Conservation (phyloP, 192 early-diverging fungal genomes). For the Backusella circina region DNA sequence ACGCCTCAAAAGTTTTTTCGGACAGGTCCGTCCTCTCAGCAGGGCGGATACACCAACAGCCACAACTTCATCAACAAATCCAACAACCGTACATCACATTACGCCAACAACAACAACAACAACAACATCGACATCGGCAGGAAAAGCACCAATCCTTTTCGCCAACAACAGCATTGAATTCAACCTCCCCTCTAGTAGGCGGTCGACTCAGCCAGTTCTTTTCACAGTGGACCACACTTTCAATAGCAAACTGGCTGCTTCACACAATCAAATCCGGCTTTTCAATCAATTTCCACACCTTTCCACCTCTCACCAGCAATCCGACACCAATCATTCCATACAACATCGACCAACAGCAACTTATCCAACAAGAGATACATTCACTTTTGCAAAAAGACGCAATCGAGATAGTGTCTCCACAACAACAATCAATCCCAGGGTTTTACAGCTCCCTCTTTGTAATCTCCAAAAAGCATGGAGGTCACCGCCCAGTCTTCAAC, state of each 20-base stretch:
- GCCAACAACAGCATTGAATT: background rate
- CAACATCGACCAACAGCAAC: background rate
- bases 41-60: conserved; percentile 13
- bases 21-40: conserved; percentile 15
- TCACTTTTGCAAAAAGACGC: background rate
- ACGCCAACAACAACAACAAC: background rate
- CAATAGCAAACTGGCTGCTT: background rate
- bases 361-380: background rate
- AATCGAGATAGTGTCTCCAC: background rate
- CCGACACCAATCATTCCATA: conserved; percentile 7
- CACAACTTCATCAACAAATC: background rate
- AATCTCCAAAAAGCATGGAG: too few relatives aligned
- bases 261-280: background rate
- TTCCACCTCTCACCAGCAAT: background rate
- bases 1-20: background rate
- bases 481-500: conserved; percentile 33
- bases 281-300: background rate
- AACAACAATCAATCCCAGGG: background rate
- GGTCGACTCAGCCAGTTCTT: background rate
- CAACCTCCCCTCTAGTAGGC: background rate
- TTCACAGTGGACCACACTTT: background rate
- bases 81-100: background rate
- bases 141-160: background rate
- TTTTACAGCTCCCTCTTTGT: too few relatives aligned
- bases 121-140: background rate